Evolutionary conservation across 2,329 filamentous ascomycete species (phyloP).

Genomic region (Phyllosticta citriasiana): DNA sequence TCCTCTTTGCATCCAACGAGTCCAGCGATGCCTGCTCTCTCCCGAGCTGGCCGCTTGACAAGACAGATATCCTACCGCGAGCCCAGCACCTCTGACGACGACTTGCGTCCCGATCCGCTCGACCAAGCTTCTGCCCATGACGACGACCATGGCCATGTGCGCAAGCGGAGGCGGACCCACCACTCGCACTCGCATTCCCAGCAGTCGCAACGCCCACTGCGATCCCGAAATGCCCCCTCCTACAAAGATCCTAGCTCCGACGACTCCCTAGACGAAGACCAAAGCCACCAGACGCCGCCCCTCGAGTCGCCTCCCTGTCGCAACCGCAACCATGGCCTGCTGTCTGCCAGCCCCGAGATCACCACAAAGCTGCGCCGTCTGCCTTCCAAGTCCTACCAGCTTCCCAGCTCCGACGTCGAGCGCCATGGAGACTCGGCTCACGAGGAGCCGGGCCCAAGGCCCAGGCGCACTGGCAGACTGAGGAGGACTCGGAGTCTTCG

Average conservation of each 20-base stretch:
- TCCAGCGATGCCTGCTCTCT: slow-evolving; percentile 5
- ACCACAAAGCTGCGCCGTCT: slow-evolving; percentile 8
- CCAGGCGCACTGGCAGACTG: background rate
- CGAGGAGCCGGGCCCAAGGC: background rate
- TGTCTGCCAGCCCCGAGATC: slow-evolving; percentile 6
- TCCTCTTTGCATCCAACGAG: background rate
- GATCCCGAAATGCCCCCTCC: slow-evolving; percentile 14
- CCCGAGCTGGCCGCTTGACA: slow-evolving; percentile 25
- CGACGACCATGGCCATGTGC: background rate
- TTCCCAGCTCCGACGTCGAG: slow-evolving; percentile 6
- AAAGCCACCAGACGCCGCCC: background rate
- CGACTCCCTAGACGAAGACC: background rate
- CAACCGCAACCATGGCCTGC: slow-evolving; percentile 3
- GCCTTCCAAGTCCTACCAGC: slow-evolving; percentile 6
- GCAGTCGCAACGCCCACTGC: background rate
- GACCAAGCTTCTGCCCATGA: background rate
- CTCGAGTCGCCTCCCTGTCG: background rate
- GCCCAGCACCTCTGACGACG: slow-evolving; percentile 25
- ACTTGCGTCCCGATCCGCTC: background rate
- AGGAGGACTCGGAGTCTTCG: slow-evolving; percentile 1
- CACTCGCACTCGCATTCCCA: background rate
- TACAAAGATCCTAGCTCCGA: slow-evolving; percentile 26
- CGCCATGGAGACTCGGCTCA: background rate
- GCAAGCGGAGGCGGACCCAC: slow-evolving; percentile 5
- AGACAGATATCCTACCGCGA: slow-evolving; percentile 27